phyloP scores from a whole-genome alignment of 2,329 filamentous ascomycete species.

The Sarocladium brachiariae region DNA sequence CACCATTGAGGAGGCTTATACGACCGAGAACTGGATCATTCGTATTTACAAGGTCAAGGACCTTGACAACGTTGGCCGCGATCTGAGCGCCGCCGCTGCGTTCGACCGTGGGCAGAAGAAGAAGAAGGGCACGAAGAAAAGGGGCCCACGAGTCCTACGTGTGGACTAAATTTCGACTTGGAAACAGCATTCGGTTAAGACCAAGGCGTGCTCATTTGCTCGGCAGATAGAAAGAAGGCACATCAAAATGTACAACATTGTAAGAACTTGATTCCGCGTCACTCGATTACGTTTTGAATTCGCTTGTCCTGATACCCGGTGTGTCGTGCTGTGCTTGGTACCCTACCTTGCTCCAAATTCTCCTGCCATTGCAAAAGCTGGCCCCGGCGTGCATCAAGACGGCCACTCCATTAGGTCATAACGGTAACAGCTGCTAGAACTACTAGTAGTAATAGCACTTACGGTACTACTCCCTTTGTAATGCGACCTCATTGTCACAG shows the following conservation, averaged over 20 bases:
- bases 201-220: constrained; percentile 11
- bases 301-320: background rate
- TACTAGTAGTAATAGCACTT: too few relatives aligned
- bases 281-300: too few relatives aligned
- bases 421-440: too few relatives aligned
- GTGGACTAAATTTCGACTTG: constrained; percentile 53
- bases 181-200: background rate
- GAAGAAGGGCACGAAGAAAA: constrained; percentile 69
- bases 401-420: too few relatives aligned
- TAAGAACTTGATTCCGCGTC: too few relatives aligned
- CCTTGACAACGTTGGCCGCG: constrained; percentile 88
- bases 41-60: constrained; percentile 99
- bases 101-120: constrained; percentile 79
- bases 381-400: too few relatives aligned
- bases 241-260: constrained; percentile 32
- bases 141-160: constrained; percentile 63
- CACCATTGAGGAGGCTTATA: constrained; percentile 93
- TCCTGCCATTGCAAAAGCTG: too few relatives aligned
- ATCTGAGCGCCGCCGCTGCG: constrained; percentile 62
- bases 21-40: constrained; percentile 99
- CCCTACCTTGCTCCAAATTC: too few relatives aligned
- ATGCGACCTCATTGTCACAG: background rate
- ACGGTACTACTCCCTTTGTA: too few relatives aligned
- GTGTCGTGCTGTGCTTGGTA: background rate
- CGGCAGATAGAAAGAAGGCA: constrained; percentile 26